Base-by-base conservation (phyloP, 1,284 basidiomycete genomes). In the Ustilago esculenta region DNA sequence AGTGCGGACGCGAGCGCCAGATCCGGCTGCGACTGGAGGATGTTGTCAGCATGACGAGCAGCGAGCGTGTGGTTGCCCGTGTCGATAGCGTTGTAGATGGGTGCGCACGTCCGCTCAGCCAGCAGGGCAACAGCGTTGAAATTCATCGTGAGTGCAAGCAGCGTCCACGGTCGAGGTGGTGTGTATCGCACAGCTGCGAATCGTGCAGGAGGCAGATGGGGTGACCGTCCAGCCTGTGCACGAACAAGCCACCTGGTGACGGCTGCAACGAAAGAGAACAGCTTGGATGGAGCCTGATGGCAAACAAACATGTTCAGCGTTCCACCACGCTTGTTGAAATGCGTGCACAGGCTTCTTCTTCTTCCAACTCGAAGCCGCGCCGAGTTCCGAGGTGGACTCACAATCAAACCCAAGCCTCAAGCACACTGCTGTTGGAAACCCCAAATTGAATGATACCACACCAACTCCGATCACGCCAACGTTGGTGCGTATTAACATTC, bases 1-100 rank as follows among this genome's bases (percentile, higher is more conserved):
- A 94, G 84, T 45, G 92, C 87, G 5, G 61, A 51, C 18, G 71
- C 70, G 9, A 69, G 58, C 5, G 59, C 50, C 7, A 69, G 50
- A 21, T 72, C 51, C 15, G 67, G 75, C 44, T 69, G 68, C 25
- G 57, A 53, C 11, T 49, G 36, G 23, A 73, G 63, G 37, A 73
- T 36, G 42, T 52, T 55, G 45, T 73, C 71, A 23, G 71, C 71
- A 27, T 69, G 61, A 17, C 66, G 53, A 6, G 68, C 35, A 14
- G 72, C 72, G 0, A 64, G 36, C 4, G 29, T 18, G 47, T 52
- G 47, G 57, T 75, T 77, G 44, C 73, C 67, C 1, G 70, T 58
- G 40, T 77, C 75, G 42, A 77, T 59, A 27, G 66, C 71, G 27
- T 59, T 64, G 71, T 73, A 75, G 23, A 77, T 64, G 32, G 67